phyloP scores from a whole-genome alignment of 805 yeast species.

The Blastobotrys peoriensis region DNA sequence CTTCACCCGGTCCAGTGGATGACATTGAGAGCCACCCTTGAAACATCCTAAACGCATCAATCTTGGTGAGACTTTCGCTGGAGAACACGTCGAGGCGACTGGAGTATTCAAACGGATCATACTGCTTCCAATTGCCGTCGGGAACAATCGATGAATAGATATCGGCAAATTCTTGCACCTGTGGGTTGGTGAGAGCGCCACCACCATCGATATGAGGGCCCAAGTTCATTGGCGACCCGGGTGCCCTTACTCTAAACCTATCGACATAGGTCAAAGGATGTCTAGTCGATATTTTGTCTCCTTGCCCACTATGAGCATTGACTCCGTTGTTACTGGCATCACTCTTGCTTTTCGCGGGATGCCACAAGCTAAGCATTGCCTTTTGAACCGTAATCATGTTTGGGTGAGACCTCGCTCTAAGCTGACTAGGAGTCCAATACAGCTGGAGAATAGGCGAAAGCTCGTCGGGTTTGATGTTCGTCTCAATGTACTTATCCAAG shows the following conservation, averaged over 20 bases:
- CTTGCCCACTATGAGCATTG: too few relatives aligned
- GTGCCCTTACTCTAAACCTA: slow-evolving; percentile 36
- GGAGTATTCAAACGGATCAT: slow-evolving; percentile 37
- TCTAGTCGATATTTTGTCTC: slow-evolving; percentile 19
- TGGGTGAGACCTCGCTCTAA: slow-evolving; percentile 37
- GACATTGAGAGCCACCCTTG: slow-evolving; percentile 43
- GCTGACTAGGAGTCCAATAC: slow-evolving; percentile 38
- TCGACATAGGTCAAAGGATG: slow-evolving; percentile 37
- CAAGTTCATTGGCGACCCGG: slow-evolving; percentile 33
- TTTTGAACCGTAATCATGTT: slow-evolving; percentile 29
- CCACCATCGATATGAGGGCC: slow-evolving; percentile 39
- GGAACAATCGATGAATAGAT: slow-evolving; percentile 34
- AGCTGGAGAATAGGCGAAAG: slow-evolving; percentile 27
- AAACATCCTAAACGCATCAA: slow-evolving; percentile 35
- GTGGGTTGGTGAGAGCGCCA: slow-evolving; percentile 42
- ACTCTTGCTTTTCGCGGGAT: slow-evolving; percentile 26
- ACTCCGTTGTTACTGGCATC: too few relatives aligned
- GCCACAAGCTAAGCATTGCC: slow-evolving; percentile 29
- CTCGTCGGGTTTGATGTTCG: slow-evolving; percentile 26
- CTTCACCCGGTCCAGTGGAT: slow-evolving; percentile 34
- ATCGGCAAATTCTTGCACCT: slow-evolving; percentile 29
- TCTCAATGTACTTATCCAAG: slow-evolving; percentile 25
- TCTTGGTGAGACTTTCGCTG: too few relatives aligned
- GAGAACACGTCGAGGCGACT: slow-evolving; percentile 30
- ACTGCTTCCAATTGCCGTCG: slow-evolving; percentile 37